Base-by-base conservation (phyloP, 2,329 filamentous ascomycete genomes). In the Diaporthe sp. region DNA sequence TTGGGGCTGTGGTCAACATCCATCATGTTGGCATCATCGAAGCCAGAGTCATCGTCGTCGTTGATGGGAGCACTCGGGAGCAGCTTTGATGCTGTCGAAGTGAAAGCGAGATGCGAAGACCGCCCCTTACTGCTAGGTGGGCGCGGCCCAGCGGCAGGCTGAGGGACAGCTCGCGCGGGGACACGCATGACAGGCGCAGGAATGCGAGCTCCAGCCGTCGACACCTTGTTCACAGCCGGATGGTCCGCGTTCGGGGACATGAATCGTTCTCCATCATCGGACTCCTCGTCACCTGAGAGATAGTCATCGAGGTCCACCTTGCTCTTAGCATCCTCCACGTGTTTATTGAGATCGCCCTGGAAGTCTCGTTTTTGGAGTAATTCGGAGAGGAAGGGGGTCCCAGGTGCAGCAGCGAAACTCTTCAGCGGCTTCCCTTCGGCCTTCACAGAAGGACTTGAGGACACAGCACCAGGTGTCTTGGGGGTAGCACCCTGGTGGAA, bases 1-100 rank as follows among this genome's bases (percentile, higher is more conserved):
- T 92, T 91, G 7, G 93, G 93, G 79, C 92, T 94, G 75, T 94
- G 84, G 72, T 94, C 91, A 62, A 88, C 87, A 73, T 92, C 90
- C 81, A 91, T 87, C 74, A 75, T 25, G 62, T 75, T 76, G 73
- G 46, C 84, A 72, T 88, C 88, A 77, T 88, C 89, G 53, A 87
- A 80, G 58, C 84, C 81, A 37, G 84, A 81, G 31, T 78, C 79
- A 17, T 79, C 80, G 34, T 78, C 79, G 44, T 78, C 78, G 62
- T 78, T 65, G 28, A 61, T 31, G 44, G 73, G 42, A 34, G 39
- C 34, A 51, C n/a, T 67, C 37, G 39, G n/a, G 4, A 58, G 55
- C 12, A 62, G 42, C 39, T 72, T 60, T 12, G 74, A 67, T 46
- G 74, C 39, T 51, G 70, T 75, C 51, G 74, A 49, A 78, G 82